Base-by-base conservation (phyloP, 2,329 filamentous ascomycete species). In the Penicillium sp. region DNA sequence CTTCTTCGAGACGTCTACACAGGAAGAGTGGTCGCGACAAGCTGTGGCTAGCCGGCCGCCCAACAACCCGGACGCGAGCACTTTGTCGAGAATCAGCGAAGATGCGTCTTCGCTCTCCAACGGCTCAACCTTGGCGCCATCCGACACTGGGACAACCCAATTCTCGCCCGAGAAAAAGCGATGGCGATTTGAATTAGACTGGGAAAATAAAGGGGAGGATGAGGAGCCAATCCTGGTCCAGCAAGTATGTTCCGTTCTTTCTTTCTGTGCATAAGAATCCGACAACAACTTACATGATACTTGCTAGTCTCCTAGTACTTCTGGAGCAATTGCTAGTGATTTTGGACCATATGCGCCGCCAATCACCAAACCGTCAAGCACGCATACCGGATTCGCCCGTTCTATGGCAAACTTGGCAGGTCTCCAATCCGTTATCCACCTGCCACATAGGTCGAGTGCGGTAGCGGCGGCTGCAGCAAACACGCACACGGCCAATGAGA, bases 171-270 rank as follows among this genome's bases (percentile, higher is more conserved):
- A 83, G 66, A 86, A 84, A 72, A 88, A 83, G 73, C 85, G 87
- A 73, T 97, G 93, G 93, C 86, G 90, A 69, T 97, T 96, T 74
- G 93, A 96, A 78, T 81, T 98, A 50, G 93, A 97, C 70, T 87
- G 88, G 75, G 89, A 91, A 41, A 84, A 85, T 44, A 86, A 81
- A 60, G 82, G 85, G 31, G 85, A 89, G 17, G 87, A 90, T 63
- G 92, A 96, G 73, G 86, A 94, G 64, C 93, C 93, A 9, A 96
- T 97, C 85, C 82, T 97, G 61, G 88, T 97, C 30, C 92, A 96
- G 75, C 93, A 88, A 80, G 90, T 92, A 61, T 80, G 69, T 48
- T n/a, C 35, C 35, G 11, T 47, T 31, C 26, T 46, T 75, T 73
- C 72, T 45, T 30, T 50, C 48, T 19, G 38, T 52, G 35, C 41